Conservation (phyloP, 768 basidiomycete genomes). For the Russula sp. region DNA sequence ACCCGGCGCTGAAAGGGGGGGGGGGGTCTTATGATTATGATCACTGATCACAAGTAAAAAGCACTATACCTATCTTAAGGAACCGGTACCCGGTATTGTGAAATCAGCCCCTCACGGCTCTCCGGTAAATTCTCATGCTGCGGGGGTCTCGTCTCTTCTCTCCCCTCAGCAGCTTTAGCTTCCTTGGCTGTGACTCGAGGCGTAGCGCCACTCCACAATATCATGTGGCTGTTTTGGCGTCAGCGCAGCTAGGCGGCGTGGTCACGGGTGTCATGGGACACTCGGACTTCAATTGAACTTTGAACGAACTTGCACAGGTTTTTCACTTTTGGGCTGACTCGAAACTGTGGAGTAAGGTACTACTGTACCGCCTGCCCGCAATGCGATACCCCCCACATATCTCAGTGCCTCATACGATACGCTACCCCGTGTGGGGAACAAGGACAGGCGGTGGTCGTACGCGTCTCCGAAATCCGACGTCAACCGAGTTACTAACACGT, state of each 20-base stretch:
- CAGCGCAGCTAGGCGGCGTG: neutral
- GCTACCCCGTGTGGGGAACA: too few relatives aligned
- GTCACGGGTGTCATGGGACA: neutral
- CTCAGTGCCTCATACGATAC: too few relatives aligned
- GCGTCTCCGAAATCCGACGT: neutral
- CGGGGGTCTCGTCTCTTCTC: too few relatives aligned
- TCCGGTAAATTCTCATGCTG: conserved; percentile 1
- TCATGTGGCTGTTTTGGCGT: conserved; percentile 9
- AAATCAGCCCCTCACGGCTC: conserved; percentile 1
- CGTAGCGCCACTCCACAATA: conserved; percentile 16
- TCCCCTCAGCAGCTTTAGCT: neutral
- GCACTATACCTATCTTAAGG: conserved; percentile 16
- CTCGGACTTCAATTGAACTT: neutral
- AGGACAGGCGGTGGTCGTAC: too few relatives aligned
- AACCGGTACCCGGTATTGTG: conserved; percentile 1
- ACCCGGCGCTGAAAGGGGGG: conserved; percentile 9
- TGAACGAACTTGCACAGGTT: too few relatives aligned
- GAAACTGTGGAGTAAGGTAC: too few relatives aligned
- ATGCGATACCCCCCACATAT: too few relatives aligned
- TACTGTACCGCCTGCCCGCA: too few relatives aligned
- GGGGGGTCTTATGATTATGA: conserved; percentile 17
- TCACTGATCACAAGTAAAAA: conserved; percentile 13
- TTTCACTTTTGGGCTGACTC: too few relatives aligned
- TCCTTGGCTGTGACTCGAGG: neutral
- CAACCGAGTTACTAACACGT: neutral